phyloP scores from a whole-genome alignment of 495 filamentous ascomycete genomes.

The Tuber aestivum region DNA sequence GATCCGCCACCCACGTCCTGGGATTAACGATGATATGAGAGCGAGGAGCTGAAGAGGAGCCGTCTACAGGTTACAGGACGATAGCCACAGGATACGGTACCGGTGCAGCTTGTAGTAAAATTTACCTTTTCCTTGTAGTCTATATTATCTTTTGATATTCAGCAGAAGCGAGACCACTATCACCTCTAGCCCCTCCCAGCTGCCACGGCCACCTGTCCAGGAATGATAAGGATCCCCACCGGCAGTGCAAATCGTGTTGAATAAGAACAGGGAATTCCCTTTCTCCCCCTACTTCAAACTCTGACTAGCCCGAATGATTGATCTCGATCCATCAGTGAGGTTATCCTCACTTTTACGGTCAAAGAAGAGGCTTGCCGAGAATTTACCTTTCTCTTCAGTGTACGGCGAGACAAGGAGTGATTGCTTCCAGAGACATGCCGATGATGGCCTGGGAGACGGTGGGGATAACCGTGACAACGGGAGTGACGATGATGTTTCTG shows the following conservation, averaged over 20 bases:
- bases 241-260: background rate
- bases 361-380: slow-evolving; percentile 44
- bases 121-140: background rate
- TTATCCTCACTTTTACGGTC: slow-evolving; percentile 50
- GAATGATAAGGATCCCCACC: background rate
- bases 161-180: background rate
- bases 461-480: background rate
- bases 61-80: too few relatives aligned
- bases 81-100: too few relatives aligned
- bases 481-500: slow-evolving; percentile 7
- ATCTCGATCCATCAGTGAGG: slow-evolving; percentile 41
- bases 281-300: background rate
- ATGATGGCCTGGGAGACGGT: background rate
- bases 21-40: background rate
- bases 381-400: slow-evolving; percentile 51
- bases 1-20: background rate
- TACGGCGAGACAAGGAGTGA: slow-evolving; percentile 36
- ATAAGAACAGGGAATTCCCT: background rate
- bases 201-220: background rate
- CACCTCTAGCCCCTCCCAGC: background rate
- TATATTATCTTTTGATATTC: slow-evolving; percentile 1
- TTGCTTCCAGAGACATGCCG: slow-evolving; percentile 12
- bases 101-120: background rate
- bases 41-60: too few relatives aligned
- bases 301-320: slow-evolving; percentile 1